These are phyloP conservation scores for Hirschfeldia incana DNA, from an alignment of 345 rosid species.

Conservation along the genomic window DNA sequence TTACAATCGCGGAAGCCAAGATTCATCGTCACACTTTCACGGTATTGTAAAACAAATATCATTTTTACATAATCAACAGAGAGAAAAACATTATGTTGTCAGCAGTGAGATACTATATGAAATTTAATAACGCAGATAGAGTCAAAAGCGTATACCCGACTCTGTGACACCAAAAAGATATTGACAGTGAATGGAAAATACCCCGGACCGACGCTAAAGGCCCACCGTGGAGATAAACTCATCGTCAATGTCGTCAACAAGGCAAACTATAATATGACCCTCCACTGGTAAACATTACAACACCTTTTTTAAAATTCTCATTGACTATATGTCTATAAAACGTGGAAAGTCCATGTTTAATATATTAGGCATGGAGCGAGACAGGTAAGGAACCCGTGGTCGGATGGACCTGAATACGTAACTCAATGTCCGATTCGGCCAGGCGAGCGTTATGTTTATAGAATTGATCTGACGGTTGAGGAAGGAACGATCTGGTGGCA, in stretches of 20 bases:
- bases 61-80: background rate
- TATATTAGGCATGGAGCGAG: conserved; percentile 49
- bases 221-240: conserved; percentile 45
- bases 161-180: conserved; percentile 45
- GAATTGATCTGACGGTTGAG: conserved; percentile 47
- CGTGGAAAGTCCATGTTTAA: background rate
- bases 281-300: conserved; percentile 48
- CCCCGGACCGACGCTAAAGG: conserved; percentile 53
- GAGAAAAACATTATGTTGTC: background rate
- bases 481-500: conserved; percentile 98
- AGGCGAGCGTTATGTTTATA: conserved; percentile 57
- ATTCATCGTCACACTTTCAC: conserved; percentile 29
- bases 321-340: background rate
- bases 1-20: conserved; percentile 15
- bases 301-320: background rate
- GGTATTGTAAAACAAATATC: conserved; percentile 13
- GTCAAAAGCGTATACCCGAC: conserved; percentile 39
- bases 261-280: conserved; percentile 48
- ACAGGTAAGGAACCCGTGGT: conserved; percentile 43
- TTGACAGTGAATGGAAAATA: conserved; percentile 48
- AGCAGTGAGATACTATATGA: background rate
- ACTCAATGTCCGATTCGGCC: conserved; percentile 82
- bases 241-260: conserved; percentile 51
- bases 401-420: conserved; percentile 51
- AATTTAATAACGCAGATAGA: conserved; percentile 32